Percentiles rank a stretch among this genome's conserved stretches.
Evolutionary conservation across 2,329 filamentous ascomycete species (phyloP).

Genomic region (Lachnellula occidentalis): DNA sequence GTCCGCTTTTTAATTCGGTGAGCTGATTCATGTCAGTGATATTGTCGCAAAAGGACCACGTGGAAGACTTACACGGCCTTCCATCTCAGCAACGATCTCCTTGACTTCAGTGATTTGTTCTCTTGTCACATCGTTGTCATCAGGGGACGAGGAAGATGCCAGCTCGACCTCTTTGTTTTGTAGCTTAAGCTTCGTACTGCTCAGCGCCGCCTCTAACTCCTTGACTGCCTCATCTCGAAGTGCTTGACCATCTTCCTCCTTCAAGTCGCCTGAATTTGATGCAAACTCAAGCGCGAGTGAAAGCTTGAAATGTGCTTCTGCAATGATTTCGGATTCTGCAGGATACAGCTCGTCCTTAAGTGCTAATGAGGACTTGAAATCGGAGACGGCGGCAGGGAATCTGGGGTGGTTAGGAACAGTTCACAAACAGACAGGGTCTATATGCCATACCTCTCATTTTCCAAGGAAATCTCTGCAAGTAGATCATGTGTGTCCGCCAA

Average conservation of each 20-base stretch:
- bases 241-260: constrained; percentile 55
- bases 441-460: constrained; percentile 69
- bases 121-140: constrained; percentile 60
- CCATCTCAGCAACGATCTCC: constrained; percentile 74
- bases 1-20: constrained; percentile 60
- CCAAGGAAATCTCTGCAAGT: constrained; percentile 92
- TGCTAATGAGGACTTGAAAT: constrained; percentile 70
- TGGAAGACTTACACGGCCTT: constrained; percentile 54
- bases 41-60: background rate
- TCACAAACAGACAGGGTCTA: background rate
- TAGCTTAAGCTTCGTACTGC: constrained; percentile 65
- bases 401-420: constrained; percentile 34
- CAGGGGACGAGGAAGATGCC: constrained; percentile 54
- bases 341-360: constrained; percentile 76
- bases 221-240: constrained; percentile 65
- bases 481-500: constrained; percentile 91
- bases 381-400: constrained; percentile 80
- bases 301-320: constrained; percentile 94
- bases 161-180: constrained; percentile 64
- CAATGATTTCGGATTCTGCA: constrained; percentile 76
- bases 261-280: constrained; percentile 45
- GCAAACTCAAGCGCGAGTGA: constrained; percentile 93
- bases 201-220: constrained; percentile 69
- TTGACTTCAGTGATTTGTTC: constrained; percentile 66
- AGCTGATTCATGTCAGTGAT: constrained; percentile 41